Conservation (phyloP, 441 rosid genomes). For the Manihot esculenta region DNA sequence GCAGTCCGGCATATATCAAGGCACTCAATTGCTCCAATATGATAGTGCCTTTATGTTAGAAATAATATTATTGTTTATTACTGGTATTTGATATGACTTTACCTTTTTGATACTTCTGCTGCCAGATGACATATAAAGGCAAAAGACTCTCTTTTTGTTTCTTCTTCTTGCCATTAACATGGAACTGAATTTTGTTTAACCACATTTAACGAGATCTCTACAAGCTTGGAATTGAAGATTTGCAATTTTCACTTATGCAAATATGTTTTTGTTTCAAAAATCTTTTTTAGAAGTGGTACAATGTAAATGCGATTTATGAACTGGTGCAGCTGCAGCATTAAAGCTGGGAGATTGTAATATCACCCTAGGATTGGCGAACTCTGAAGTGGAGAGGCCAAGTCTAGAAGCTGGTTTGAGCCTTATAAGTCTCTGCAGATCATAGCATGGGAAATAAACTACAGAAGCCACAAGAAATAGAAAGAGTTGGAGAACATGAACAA, state of each 20-base stretch:
- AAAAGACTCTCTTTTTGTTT: neutral
- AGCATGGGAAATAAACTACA: conserved; percentile 23
- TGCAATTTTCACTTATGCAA: neutral
- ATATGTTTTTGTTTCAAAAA: neutral
- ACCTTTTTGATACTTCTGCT: neutral
- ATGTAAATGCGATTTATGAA: neutral
- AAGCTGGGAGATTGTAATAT: conserved; percentile 1
- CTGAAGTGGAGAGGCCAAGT: neutral
- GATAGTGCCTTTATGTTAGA: neutral
- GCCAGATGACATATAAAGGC: neutral
- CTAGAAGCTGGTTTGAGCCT: conserved; percentile 1
- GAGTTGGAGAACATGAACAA: conserved; percentile 8
- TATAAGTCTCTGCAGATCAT: neutral
- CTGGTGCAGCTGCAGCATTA: neutral
- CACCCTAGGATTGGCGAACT: neutral
- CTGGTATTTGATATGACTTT: neutral
- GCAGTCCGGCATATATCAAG: neutral
- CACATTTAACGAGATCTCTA: neutral
- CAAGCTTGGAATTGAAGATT: neutral
- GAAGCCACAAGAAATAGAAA: neutral
- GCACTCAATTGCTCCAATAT: neutral
- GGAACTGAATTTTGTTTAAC: neutral
- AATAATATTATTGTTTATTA: neutral
- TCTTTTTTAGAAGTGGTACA: neutral
- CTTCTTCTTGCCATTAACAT: neutral